A percentile compares a stretch with the other conserved stretches of the same genome.
phyloP scores from a whole-genome alignment of 371 early-diverging fungal genomes.

The Cokeromyces recurvatus region DNA sequence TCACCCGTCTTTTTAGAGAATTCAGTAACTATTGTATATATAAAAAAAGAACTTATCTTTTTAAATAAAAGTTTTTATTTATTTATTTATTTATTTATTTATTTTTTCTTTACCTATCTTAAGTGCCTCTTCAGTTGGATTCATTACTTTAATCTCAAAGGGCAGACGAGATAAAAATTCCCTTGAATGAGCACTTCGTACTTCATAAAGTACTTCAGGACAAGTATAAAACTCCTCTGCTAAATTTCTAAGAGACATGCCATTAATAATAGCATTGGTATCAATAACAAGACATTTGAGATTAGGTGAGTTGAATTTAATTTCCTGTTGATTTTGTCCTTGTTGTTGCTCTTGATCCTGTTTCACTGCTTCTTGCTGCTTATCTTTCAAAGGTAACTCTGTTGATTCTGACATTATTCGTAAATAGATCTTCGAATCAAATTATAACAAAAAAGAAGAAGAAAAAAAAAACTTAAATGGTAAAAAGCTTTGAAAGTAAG shows the following conservation, averaged over 20 bases:
- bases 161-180: slow-evolving; percentile 62
- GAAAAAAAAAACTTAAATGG: neutral
- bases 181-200: slow-evolving; percentile 74
- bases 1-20: slow-evolving; percentile 95
- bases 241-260: slow-evolving; percentile 36
- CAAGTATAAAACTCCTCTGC: slow-evolving; percentile 79
- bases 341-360: neutral
- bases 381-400: too few relatives aligned
- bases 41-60: too few relatives aligned
- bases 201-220: slow-evolving; percentile 86
- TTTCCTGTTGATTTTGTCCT: neutral
- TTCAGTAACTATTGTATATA: slow-evolving; percentile 63
- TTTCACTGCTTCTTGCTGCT: neutral
- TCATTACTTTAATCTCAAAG: slow-evolving; percentile 60
- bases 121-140: slow-evolving; percentile 76
- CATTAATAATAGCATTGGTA: slow-evolving; percentile 59
- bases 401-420: slow-evolving; percentile 11
- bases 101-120: slow-evolving; percentile 58
- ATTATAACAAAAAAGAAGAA: neutral
- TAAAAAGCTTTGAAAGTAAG: too few relatives aligned
- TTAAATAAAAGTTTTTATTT: neutral
- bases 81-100: too few relatives aligned
- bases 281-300: slow-evolving; percentile 55
- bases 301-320: neutral
- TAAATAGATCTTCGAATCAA: neutral